Base-by-base conservation (phyloP, 768 basidiomycete species). In the Glaciozyma martinii region DNA sequence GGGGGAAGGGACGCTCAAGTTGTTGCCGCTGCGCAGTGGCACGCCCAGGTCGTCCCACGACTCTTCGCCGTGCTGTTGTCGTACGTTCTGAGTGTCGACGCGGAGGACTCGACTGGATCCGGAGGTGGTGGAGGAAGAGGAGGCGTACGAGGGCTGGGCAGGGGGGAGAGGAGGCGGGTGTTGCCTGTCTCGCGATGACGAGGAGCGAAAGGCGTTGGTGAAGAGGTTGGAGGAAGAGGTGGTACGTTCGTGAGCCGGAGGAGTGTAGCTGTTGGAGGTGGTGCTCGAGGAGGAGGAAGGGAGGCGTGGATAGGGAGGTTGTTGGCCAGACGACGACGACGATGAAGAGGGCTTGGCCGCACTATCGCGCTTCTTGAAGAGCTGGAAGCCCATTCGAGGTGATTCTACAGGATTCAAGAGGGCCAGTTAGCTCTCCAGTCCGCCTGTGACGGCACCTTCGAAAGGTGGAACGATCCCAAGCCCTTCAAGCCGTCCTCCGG, bases 11-110 rank as follows among this genome's bases (percentile, higher is more conserved):
- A 13, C 3, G 29, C 15, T 27, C 18, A 19, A 16, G 42, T 18
- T 19, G 29, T 46, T 32, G 19, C 7, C 10, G 15, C 15, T 52
- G 16, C 44, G 25, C 6, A 62, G 25, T 3, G 66, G 66, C 21
- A 52, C 44, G 12, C 61, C 66, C 5, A 58, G 32, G 32, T 60
- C 54, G 61, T 66, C 61, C 66, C 66, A 62, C 40, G 40, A 58
- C 12, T 23, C 42, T n/a, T 61, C 27, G 27, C 57, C 59, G 32
- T 27, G 37, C 23, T 25, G 25, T 4, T 12, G 13, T 46, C 4
- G 32, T 23, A 19, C n/a, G 10, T 19, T 9, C 54, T 10, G 32
- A 37, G 27, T 44, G n/a, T 23, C 43, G 49, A 44, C 42, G 19
- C 50, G 43, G 3, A 33, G 59, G 47, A 30, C 13, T 30, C 27